Evolutionary conservation across 2,329 filamentous ascomycete genomes (phyloP), one percentile per base, ranked within the genome.

Genomic region (Aspergillus pseudonomiae): DNA sequence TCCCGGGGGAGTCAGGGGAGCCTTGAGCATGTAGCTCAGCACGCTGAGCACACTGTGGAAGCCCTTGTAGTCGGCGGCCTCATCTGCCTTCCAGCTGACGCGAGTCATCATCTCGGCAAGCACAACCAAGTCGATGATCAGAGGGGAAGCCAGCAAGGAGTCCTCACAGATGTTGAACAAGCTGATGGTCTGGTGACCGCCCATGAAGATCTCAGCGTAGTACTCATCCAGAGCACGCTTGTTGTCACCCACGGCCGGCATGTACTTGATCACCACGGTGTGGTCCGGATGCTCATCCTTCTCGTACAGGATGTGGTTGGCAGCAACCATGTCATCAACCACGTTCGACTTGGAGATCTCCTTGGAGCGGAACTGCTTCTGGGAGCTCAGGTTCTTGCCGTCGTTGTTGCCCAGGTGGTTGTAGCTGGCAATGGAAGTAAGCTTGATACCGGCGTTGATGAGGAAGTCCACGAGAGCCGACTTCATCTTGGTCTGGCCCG

Each of bases 401-500:
- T 99, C 94, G 77, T 99, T 99, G 88, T 99, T 99, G 75, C 95
- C 95, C 61, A 99, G 89, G 80, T 99, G 95, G 85, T 99, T 99
- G 89, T 99, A 99, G 82, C 92, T 96, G 69, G 95, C 93, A 82
- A 99, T 98, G 46, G 94, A 97, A 64, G 94, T 98, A 76, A 99
- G 89, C 85, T 97, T 97, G 87, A 99, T 98, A 78, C 95, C 95
- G 55, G 95, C 95, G 78, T 89, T 97, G 89, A 99, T 97, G 78
- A 99, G 82, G 84, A 99, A 99, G 82, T 99, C 95, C 53, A 98
- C 95, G 34, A 99, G 88, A 24, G 95, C 95, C 65, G 95, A 98
- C 85, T 99, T 99, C 95, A 99, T 99, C 89, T 99, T 99, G 78
- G 95, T 99, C 86, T 99, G 95, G 67, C 95, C 95, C 67, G 95